Evolutionary conservation across 176 grass and related monocot genomes (phyloP), one percentile per base, ranked within the genome.

Genomic region (Ensete glaucum): DNA sequence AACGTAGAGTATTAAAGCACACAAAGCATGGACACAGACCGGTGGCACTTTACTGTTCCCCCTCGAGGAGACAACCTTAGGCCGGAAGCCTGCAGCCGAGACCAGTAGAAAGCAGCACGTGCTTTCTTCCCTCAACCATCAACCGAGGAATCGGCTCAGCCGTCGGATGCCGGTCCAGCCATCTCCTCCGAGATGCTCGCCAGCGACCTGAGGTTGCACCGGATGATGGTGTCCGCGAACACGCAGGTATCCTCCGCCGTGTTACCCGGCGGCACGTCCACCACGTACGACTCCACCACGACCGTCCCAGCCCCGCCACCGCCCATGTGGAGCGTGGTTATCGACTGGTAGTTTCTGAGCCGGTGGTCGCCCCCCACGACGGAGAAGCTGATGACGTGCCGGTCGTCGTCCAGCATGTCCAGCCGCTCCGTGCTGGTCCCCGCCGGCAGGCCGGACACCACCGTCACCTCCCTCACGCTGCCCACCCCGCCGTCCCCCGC

Each of bases 231-330:
- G 67, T 90, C 85, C 2, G 81, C 83, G 84, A 96, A 92, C 11
- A 80, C 9, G 64, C 73, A 66, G 16, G 87, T 96, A 74, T 92
- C 93, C 1, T 96, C 89, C 22, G 3, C 43, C 0, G 89, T 92
- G 87, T 96, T 96, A n/a, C 85, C 89, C 17, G 53, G 14, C 21
- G 89, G 93, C 48, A 96, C 78, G 72, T 96, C 89, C 52, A 92
- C 93, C 43, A 92, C 83, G 53, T 96, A 96, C 21, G 93, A 92
- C 79, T 96, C 93, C 6, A 90, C 85, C 51, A 96, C 93, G 13
- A 83, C 60, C 52, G 93, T 67, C 54, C 50, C 52, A 16, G 17
- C 53, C 34, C 48, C 64, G 52, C 26, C 26, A 0, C 53, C 50
- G n/a, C 15, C 10, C 12, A 84, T 50, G 29, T 86, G 87, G 56